Percentiles rank a stretch among this genome's conserved stretches.
These are phyloP conservation scores for Cercospora sp. DNA, from an alignment of 2,329 filamentous ascomycete species.

Conservation along the genomic window DNA sequence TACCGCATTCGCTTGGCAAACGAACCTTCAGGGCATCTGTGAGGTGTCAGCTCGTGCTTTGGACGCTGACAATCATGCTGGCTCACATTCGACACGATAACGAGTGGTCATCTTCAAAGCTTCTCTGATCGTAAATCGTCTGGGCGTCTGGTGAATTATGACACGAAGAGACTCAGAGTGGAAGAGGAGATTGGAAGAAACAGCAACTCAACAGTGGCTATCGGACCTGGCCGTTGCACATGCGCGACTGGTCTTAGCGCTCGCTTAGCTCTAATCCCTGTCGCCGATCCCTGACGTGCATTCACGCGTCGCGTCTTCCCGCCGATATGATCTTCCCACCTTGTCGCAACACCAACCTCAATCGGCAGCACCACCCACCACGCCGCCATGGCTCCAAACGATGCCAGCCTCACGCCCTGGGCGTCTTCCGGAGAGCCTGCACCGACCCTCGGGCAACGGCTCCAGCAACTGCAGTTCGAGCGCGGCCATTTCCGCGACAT, in stretches of 20 bases:
- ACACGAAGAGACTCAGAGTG: background rate
- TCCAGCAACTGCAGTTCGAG: slow-evolving; percentile 74
- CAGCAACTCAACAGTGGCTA: background rate
- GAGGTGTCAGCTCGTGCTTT: slow-evolving; percentile 10
- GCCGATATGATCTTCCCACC: background rate
- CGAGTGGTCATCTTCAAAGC: slow-evolving; percentile 41
- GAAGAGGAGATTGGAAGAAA: background rate
- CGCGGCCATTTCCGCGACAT: slow-evolving; percentile 80
- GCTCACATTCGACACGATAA: slow-evolving; percentile 43
- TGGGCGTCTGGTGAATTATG: background rate
- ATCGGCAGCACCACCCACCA: background rate
- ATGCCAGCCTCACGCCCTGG: slow-evolving; percentile 64
- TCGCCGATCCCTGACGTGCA: background rate
- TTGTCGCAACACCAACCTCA: background rate
- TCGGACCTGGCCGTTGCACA: slow-evolving; percentile 14
- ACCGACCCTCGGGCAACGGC: slow-evolving; percentile 69
- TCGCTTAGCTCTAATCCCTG: background rate
- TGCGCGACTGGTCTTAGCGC: background rate
- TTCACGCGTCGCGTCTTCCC: slow-evolving; percentile 7
- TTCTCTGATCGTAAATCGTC: background rate
- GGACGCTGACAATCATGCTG: background rate
- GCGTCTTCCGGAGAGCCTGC: slow-evolving; percentile 57
- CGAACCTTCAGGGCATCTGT: slow-evolving; percentile 65
- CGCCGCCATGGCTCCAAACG: slow-evolving; percentile 19
- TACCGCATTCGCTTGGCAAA: slow-evolving; percentile 6